Evolutionary conservation across 192 early-diverging fungal genomes (phyloP).

Genomic region (Entomortierella lignicola): DNA sequence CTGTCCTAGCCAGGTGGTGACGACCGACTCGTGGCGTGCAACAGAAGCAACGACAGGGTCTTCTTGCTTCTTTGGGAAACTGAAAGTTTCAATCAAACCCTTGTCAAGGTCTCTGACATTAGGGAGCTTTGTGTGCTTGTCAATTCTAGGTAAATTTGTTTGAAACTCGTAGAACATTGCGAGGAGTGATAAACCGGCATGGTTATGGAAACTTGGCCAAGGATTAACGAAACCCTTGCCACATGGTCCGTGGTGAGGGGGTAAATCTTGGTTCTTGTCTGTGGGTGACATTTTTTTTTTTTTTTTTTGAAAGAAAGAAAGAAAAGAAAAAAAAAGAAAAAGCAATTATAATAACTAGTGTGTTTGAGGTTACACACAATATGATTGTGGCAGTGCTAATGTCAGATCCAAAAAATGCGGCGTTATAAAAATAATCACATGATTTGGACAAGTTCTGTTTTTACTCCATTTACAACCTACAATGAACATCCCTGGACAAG

Average conservation of each 20-base stretch:
- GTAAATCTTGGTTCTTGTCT: constrained; percentile 7
- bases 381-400: no score
- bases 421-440: no score
- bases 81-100: constrained; percentile 25
- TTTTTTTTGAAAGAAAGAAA: neutral
- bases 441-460: no score
- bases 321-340: neutral
- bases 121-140: constrained; percentile 6
- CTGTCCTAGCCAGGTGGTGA: constrained; percentile 46
- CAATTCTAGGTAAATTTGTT: constrained; percentile 10
- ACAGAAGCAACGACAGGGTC: neutral
- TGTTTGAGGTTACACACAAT: no score
- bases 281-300: neutral
- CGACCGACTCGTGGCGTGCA: neutral
- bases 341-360: no score
- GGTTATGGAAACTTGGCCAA: constrained; percentile 64
- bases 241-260: constrained; percentile 59
- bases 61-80: constrained; percentile 16
- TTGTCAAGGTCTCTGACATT: constrained; percentile 45
- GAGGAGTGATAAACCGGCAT: constrained; percentile 21
- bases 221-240: constrained; percentile 75
- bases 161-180: constrained; percentile 16
- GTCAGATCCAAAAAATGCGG: no score
- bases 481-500: no score
- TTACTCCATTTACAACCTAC: no score